phyloP scores from a whole-genome alignment of 2,329 filamentous ascomycete genomes.

The Myriosclerotinia scirpicola region DNA sequence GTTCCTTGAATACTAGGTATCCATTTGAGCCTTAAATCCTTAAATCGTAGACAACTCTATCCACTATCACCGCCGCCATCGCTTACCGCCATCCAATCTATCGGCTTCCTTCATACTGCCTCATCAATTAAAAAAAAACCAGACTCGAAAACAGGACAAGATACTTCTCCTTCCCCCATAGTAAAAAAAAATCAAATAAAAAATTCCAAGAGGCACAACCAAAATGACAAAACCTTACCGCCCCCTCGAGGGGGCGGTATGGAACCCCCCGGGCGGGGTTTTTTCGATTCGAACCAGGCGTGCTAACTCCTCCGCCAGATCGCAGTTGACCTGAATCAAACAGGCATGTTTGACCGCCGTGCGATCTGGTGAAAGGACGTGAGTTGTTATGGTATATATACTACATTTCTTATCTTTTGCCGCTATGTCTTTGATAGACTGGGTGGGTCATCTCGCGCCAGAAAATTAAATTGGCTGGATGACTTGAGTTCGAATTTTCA shows the following conservation, averaged over 20 bases:
- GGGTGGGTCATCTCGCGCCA: no score
- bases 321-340: constrained; percentile 10
- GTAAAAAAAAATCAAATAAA: no score
- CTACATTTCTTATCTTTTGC: neutral
- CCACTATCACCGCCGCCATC: neutral
- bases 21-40: no score
- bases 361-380: neutral
- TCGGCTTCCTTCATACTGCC: no score
- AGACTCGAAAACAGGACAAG: no score
- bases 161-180: neutral
- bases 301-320: constrained; percentile 13
- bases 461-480: neutral
- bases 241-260: neutral
- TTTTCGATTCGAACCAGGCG: constrained; percentile 19
- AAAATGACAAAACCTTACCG: neutral
- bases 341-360: neutral
- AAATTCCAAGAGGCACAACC: neutral
- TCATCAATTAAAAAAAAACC: no score
- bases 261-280: neutral
- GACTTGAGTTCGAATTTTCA: neutral
- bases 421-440: no score
- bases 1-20: no score
- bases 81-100: neutral
- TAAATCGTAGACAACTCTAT: no score
- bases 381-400: neutral